Base-by-base conservation (phyloP, 2,329 filamentous ascomycete genomes). In the Fusarium ramigenum region DNA sequence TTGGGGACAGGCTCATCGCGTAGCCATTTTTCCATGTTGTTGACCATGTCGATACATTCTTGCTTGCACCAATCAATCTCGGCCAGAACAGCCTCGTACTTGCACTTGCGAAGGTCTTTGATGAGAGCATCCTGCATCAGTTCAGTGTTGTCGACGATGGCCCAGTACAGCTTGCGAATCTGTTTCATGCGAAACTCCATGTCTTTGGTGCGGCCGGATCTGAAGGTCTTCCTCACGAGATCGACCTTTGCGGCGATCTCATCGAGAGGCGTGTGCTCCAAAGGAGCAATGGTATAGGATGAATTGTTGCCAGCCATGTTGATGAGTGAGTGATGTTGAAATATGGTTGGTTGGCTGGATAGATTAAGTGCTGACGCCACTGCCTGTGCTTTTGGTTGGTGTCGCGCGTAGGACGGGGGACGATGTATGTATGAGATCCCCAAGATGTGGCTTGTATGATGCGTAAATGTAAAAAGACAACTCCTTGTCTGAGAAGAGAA, bases 161-260 rank as follows among this genome's bases (percentile, higher is more conserved):
- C 95, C 96, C 96, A 98, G 86, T 97, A 98, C 63, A 98, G 91
- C 87, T 95, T 96, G 77, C 95, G 93, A 69, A 99, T 90, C 87
- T 98, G 96, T 61, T 90, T 87, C 72, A 95, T 86, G 72, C 96
- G 91, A 85, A 93, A 98, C 78, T 93, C 89, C 69, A 98, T 80
- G 61, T 93, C 88, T 80, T 94, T 94, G 47, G 95, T 98, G 84
- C 92, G 93, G 81, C 95, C 91, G 23, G 93, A 88, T 76, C 88
- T 87, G 84, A 94, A 98, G n/a, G 92, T 90, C 58, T 86, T 83
- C 79, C 91, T 91, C 47, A 93, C 84, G 11, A 84, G 87, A 63
- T 88, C 85, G 79, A 91, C 88, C 46, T 88, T 88, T 67, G 81
- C 81, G 19, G 90, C 83, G 80, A 97, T 94, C 46, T 87, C 85